Conservation (phyloP, 768 basidiomycete species). For the Phlebiopsis flavidoalba region DNA sequence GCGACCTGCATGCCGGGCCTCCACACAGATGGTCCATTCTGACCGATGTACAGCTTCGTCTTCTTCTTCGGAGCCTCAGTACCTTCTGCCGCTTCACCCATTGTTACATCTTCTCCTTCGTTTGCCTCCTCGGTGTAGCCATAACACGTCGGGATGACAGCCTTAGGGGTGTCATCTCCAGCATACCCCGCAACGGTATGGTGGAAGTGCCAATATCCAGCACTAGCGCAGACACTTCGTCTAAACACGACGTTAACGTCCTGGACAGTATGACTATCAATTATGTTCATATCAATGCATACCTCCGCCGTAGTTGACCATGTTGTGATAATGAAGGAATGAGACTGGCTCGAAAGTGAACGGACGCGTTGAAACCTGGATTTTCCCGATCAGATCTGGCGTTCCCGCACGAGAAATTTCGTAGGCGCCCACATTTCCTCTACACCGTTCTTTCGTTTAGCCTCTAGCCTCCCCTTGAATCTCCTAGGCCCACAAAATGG, state of each 20-base stretch:
- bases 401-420: conserved; percentile 21
- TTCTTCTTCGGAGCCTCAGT: conserved; percentile 35
- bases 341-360: not conserved
- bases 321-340: conserved; percentile 21
- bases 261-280: not conserved
- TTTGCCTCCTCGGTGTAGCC: conserved; percentile 49
- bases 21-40: conserved; percentile 88
- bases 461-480: not conserved
- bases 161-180: conserved; percentile 93
- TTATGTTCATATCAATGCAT: conserved; percentile 21
- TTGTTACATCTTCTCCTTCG: conserved; percentile 43
- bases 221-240: conserved; percentile 96
- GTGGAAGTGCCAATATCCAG: conserved; percentile 91
- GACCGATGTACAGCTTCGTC: conserved; percentile 74
- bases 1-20: conserved; percentile 83
- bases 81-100: conserved; percentile 40
- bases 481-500: conserved; percentile 22
- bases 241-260: conserved; percentile 33
- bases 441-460: not conserved
- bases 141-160: conserved; percentile 85
- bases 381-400: conserved; percentile 26
- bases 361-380: not conserved
- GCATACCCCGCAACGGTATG: conserved; percentile 93
- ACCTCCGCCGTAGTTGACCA: conserved; percentile 91
- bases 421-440: conserved; percentile 11